These are phyloP conservation scores for Candida xiaguanensis DNA, from an alignment of 805 yeast species.

Conservation along the genomic window DNA sequence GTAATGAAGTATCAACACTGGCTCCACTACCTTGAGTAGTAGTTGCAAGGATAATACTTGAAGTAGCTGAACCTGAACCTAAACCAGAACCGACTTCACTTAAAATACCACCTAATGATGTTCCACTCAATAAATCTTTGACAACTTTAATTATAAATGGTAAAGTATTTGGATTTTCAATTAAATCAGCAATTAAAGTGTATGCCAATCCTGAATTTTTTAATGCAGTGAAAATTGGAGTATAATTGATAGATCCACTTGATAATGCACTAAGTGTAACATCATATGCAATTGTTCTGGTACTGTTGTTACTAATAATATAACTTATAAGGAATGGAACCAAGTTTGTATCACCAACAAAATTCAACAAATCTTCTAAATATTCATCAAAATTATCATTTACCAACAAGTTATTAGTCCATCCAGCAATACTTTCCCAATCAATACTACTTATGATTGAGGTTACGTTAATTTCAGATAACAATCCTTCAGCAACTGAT, in stretches of 20 bases:
- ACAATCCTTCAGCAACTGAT: constrained; percentile 16
- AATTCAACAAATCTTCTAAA: constrained; percentile 21
- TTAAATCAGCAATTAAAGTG: constrained; percentile 19
- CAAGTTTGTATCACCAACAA: constrained; percentile 20
- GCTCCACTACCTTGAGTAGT: neutral
- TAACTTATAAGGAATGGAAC: constrained; percentile 21
- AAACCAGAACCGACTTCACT: constrained; percentile 6
- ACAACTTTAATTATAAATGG: constrained; percentile 22
- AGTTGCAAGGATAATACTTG: neutral
- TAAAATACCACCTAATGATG: constrained; percentile 7
- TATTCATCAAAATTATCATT: constrained; percentile 17
- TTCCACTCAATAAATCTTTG: constrained; percentile 13
- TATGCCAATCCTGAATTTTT: constrained; percentile 29
- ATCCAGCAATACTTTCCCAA: constrained; percentile 27
- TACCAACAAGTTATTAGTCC: constrained; percentile 21
- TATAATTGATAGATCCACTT: constrained; percentile 18
- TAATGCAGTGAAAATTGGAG: constrained; percentile 25
- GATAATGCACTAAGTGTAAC: constrained; percentile 15
- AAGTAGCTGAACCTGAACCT: constrained; percentile 1
- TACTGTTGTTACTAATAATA: constrained; percentile 21
- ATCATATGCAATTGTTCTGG: constrained; percentile 16
- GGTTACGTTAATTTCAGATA: constrained; percentile 10
- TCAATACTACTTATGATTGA: constrained; percentile 12
- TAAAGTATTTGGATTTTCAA: constrained; percentile 19
- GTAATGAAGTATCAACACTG: constrained; percentile 3